Base-by-base conservation (phyloP, 2,329 filamentous ascomycete species). In the Cryphonectria nitschkei region DNA sequence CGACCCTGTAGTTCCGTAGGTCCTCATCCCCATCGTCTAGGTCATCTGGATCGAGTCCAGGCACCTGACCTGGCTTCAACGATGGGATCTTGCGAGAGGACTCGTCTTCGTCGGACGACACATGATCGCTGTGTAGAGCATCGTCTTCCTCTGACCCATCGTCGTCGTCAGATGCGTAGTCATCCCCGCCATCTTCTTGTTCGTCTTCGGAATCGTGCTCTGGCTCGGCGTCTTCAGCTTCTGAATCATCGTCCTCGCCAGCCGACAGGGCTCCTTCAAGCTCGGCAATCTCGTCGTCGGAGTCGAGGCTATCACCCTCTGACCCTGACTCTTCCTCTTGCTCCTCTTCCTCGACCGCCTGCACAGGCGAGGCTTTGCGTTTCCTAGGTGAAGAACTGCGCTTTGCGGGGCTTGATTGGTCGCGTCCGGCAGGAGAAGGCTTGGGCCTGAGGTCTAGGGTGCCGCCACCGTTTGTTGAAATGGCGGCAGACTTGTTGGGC, bases 341-440 rank as follows among this genome's bases (percentile, higher is more conserved):
- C 34, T 71, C 80, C 73, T 50, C n/a, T 26, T 71, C 80, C 73
- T 87, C 83, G 19, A 84, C 81, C 75, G 89, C 87, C 43, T 84
- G 83, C 34, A 84, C 86, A 29, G 88, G 84, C 72, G 68, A 58
- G 16, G 87, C 87, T 81, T 92, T 93, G 74, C 91, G 88, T 84
- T 93, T 93, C 79, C 87, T 85, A 4, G 71, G 69, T n/a, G 71
- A 71, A 6, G 69, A 56, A 8, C 62, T 54, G 43, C 41, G 60
- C 58, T 52, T 63, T n/a, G 66, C 56, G 22, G 64, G 46, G 11
- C 52, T 54, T 2, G 71, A 43, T 3, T 46, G 65, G 37, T 67
- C 69, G 52, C 66, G 62, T 65, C 13, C 64, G 37, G 46, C 66
- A 32, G 66, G 56, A 46, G 68, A 65, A 13, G 62, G 34, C 34